A percentile compares a stretch with the other conserved stretches of the same genome.
These are phyloP conservation scores for Camellia oleifera DNA, from an alignment of 179 eudicot genomes.

Conservation along the genomic window DNA sequence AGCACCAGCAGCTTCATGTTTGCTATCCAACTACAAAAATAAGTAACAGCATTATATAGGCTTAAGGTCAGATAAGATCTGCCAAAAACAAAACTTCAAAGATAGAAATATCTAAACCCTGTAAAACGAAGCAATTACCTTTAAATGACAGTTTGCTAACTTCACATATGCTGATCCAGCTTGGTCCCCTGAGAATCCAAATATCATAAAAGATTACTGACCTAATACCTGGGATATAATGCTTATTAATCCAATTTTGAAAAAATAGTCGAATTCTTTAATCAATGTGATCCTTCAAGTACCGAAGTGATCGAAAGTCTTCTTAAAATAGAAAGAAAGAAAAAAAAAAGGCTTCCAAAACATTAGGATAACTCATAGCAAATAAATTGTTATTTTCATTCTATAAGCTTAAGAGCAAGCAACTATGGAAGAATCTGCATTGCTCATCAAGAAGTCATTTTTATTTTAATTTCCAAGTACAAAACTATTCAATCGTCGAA, in stretches of 20 bases:
- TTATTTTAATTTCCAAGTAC: no score
- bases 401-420: no score
- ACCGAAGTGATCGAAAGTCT: background rate
- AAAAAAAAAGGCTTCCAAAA: background rate
- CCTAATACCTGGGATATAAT: constrained; percentile 2
- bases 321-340: background rate
- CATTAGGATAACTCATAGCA: background rate
- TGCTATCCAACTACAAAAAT: constrained; percentile 65
- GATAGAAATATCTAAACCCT: background rate
- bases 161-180: constrained; percentile 71
- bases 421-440: no score
- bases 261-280: background rate
- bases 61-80: background rate
- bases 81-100: background rate
- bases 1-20: constrained; percentile 88
- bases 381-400: no score
- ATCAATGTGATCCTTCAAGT: background rate
- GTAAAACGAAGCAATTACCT: constrained; percentile 34
- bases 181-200: constrained; percentile 61
- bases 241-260: constrained; percentile 11
- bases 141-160: constrained; percentile 67
- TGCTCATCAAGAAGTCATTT: no score
- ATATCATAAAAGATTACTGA: constrained; percentile 1
- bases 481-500: no score
- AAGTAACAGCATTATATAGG: background rate